Evolutionary conservation across 225 moss, liverwort and hornwort species (phyloP), one percentile per base, ranked within the genome.

Genomic region (Thuidium tamariscinum): DNA sequence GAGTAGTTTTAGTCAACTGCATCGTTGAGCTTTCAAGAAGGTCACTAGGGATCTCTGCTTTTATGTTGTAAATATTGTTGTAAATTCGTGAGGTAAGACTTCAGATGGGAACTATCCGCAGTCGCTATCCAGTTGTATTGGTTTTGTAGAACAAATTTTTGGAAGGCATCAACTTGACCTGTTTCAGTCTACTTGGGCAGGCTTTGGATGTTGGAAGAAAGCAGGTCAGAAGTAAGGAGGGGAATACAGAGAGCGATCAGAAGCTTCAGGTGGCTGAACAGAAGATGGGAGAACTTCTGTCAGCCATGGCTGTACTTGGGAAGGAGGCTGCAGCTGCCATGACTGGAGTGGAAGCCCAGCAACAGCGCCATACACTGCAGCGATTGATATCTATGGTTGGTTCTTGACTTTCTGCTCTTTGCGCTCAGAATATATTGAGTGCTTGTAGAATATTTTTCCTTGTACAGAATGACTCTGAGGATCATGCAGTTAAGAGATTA

Each of bases 311-410:
- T 79, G 93, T 91, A n/a, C 90, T 98, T 76, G 98, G 98, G 70
- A 98, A 95, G 91, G 98, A 98, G 91, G 98, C 98, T 82, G 98
- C 98, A 46, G 93, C 98, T 85, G 96, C 98, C 73, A 98, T 98
- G 98, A 96, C 95, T 85, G 95, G 95, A 80, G 98, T 98, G 77
- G 98, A 98, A 90, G 94, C 94, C 81, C 98, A 98, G 87, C 98
- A 98, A 83, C 98, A 98, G 86, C 96, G 98, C 39, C 89, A 94
- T n/a, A 98, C 98, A 49, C 90, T 98, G 49, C 96, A 98, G 83
- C 92, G 98, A 46, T 83, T 98, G 65, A 92, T 98, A 86, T 93
- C 95, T 62, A 98, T 98, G 98, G 98, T 95, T 62, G 54, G 86
- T 89, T 87, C 64, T 74, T 49, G 86, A 77, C 52, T 77, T 70